Evolutionary conservation across 2,329 filamentous ascomycete genomes (phyloP).

Genomic region (Coleophoma cylindrospora): DNA sequence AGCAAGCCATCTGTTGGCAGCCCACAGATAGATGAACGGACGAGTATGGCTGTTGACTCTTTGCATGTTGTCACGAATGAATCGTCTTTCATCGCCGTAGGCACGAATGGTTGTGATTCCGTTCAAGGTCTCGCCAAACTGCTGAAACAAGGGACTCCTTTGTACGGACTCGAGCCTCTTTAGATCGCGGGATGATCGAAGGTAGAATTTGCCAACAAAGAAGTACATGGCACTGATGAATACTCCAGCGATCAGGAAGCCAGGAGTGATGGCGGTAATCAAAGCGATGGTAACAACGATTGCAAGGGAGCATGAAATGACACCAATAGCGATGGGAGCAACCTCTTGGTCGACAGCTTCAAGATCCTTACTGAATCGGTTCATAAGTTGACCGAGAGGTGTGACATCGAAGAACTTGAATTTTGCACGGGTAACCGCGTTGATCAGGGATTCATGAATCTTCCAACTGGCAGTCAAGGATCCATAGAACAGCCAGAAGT

Average conservation of each 20-base stretch:
- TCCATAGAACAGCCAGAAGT: slow-evolving; percentile 87
- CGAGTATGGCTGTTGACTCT: slow-evolving; percentile 88
- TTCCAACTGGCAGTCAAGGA: slow-evolving; percentile 83
- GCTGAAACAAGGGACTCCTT: slow-evolving; percentile 91
- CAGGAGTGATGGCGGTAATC: slow-evolving; percentile 84
- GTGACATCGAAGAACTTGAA: slow-evolving; percentile 99
- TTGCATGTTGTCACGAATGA: slow-evolving; percentile 83
- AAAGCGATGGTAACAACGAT: slow-evolving; percentile 82
- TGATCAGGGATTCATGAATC: slow-evolving; percentile 75
- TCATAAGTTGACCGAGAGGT: slow-evolving; percentile 93
- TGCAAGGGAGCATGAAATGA: slow-evolving; percentile 58
- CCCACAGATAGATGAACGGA: slow-evolving; percentile 96
- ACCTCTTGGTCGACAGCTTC: slow-evolving; percentile 95
- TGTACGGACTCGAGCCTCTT: slow-evolving; percentile 94
- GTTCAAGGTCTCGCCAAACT: slow-evolving; percentile 91
- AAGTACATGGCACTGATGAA: slow-evolving; percentile 84
- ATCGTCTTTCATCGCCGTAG: slow-evolving; percentile 89
- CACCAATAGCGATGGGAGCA: slow-evolving; percentile 79
- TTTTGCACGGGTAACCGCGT: slow-evolving; percentile 77
- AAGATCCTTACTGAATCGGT: slow-evolving; percentile 96
- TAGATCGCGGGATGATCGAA: slow-evolving; percentile 87
- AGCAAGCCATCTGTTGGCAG: slow-evolving; percentile 92
- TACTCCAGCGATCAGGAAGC: slow-evolving; percentile 79
- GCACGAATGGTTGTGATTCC: slow-evolving; percentile 96
- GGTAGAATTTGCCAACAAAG: slow-evolving; percentile 79